A percentile compares a stretch with the other conserved stretches of the same genome.
Evolutionary conservation across 2,329 filamentous ascomycete species (phyloP).

Genomic region (Pseudocercospora eumusae): DNA sequence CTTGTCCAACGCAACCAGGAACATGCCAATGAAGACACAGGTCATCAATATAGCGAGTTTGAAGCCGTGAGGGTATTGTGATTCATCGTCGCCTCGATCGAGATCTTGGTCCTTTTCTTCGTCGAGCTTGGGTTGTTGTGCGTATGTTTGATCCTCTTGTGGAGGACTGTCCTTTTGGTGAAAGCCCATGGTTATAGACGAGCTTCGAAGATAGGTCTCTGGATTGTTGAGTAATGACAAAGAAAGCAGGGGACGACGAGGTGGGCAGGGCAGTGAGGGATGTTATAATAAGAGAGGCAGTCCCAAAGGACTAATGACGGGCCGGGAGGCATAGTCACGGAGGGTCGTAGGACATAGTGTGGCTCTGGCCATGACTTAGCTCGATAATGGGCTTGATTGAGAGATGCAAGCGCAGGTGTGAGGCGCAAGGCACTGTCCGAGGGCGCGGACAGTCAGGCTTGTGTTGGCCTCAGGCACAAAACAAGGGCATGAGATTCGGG

Average conservation of each 20-base stretch:
- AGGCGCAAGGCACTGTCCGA: conserved; percentile 2
- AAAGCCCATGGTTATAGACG: not conserved
- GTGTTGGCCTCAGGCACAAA: conserved; percentile 8
- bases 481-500: not conserved
- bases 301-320: not conserved
- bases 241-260: not conserved
- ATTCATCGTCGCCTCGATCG: conserved; percentile 3
- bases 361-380: conserved; percentile 3
- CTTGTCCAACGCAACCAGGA: conserved; percentile 2
- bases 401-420: not conserved
- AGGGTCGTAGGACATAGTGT: conserved; percentile 1
- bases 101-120: not conserved
- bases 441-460: not conserved
- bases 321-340: not conserved
- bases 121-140: not conserved
- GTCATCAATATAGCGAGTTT: conserved; percentile 1
- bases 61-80: not conserved
- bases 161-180: not conserved
- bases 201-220: not conserved
- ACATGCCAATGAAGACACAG: conserved; percentile 8
- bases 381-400: not conserved
- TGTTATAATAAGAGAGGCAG: not conserved
- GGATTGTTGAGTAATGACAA: conserved; percentile 1
- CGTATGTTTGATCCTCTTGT: not conserved
- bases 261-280: not conserved